Evolutionary conservation across 2,329 filamentous ascomycete genomes (phyloP), one percentile per base, ranked within the genome.

Genomic region (Colletotrichum sp.): DNA sequence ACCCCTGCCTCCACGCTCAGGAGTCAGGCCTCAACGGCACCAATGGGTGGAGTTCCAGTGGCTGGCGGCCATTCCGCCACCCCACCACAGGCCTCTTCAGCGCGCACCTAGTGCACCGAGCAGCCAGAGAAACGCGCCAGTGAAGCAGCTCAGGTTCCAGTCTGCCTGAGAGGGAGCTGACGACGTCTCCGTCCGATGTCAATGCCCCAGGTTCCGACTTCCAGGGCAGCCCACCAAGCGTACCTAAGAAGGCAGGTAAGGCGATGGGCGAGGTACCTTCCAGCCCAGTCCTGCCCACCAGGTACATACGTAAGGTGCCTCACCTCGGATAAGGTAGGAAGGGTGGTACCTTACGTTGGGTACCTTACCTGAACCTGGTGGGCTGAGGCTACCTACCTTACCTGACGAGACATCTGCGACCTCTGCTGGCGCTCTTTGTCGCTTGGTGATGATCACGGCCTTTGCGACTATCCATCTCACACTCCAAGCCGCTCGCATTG

Each of bases 121-220:
- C 63, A 75, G 68, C 72, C 72, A 63, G 75, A 68, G 72, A 75
- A 75, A 74, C 64, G 44, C 73, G 22, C 69, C 69, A 75, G 63
- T 75, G 57, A 68, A 55, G 72, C 68, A 68, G 39, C 60, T 48
- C 73, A 76, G 59, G 71, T 76, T 76, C 74, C 74, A 76, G 74
- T 70, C 48, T 74, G 65, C 64, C 64, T 39, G 52, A 68, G 64
- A 67, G 72, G 70, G 74, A 76, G 74, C 74, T 76, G 74, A 76
- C 74, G 74, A 76, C 74, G 74, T 76, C 71, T 72, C 70, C 74
- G 74, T 76, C 71, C 65, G 70, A 74, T 69, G 64, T 69, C 64
- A 60, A 76, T 75, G 74, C 64, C 64, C 72, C 68, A 63, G 36
- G 60, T 39, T 32, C 60, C 48, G 60, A 68, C 44, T 44, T 63